Conservation (phyloP, 2,329 filamentous ascomycete genomes). For the Polychaeton citri region DNA sequence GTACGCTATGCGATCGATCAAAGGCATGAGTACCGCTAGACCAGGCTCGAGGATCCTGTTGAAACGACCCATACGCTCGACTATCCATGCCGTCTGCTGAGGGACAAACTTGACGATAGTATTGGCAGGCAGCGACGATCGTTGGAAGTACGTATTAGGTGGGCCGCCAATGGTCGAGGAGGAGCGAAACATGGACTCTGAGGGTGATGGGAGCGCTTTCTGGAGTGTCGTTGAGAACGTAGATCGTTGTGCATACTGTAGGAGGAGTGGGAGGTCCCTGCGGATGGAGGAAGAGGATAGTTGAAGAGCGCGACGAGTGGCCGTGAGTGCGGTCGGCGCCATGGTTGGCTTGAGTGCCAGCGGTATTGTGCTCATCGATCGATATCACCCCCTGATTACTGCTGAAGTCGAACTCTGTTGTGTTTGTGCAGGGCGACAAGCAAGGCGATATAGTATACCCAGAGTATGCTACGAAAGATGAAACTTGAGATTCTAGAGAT, state of each 20-base stretch:
- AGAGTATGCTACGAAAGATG: too few relatives aligned
- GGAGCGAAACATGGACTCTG: slow-evolving; percentile 22
- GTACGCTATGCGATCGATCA: slow-evolving; percentile 92
- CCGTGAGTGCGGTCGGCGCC: background rate
- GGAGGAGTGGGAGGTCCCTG: slow-evolving; percentile 1
- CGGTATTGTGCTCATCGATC: background rate
- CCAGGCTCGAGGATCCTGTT: slow-evolving; percentile 86
- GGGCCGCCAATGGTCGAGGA: slow-evolving; percentile 13
- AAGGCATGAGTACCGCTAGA: slow-evolving; percentile 73
- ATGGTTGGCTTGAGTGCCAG: background rate
- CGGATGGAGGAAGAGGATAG: background rate
- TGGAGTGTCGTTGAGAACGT: slow-evolving; percentile 8
- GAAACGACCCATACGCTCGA: slow-evolving; percentile 98
- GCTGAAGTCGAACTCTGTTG: too few relatives aligned
- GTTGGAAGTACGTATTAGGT: slow-evolving; percentile 26
- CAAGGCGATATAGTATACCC: too few relatives aligned
- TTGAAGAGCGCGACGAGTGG: background rate
- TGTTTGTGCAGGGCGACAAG: too few relatives aligned
- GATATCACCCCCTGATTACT: too few relatives aligned
- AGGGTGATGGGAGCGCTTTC: slow-evolving; percentile 14
- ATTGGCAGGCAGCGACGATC: slow-evolving; percentile 65
- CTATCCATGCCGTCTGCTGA: slow-evolving; percentile 99
- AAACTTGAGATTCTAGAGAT: too few relatives aligned
- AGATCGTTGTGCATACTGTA: slow-evolving; percentile 10
- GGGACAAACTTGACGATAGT: slow-evolving; percentile 93